Evolutionary conservation across 78 protist species (phyloP).

Genomic region (Monosiga brevicollis): DNA sequence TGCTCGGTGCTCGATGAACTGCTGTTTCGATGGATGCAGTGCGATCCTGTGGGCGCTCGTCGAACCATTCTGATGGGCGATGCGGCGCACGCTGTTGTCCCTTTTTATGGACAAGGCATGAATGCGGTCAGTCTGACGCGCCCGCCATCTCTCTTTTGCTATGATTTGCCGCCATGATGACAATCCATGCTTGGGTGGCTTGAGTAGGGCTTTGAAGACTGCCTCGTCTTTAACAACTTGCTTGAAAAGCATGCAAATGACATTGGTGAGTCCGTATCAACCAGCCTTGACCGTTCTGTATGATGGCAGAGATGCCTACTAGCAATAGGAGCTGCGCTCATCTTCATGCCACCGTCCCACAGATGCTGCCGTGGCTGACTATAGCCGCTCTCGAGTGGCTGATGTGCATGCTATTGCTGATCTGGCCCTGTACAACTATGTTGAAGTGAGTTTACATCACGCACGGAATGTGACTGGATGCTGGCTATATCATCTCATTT

Average conservation of each 20-base stretch:
- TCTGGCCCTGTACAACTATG: conserved; percentile 63
- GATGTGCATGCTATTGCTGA: conserved; percentile 50
- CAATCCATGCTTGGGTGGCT: background rate
- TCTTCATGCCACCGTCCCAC: too few relatives aligned
- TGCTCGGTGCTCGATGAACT: too few relatives aligned
- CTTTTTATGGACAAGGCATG: conserved; percentile 90
- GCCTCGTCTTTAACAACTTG: conserved; percentile 35
- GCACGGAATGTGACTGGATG: too few relatives aligned
- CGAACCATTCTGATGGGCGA: conserved; percentile 54
- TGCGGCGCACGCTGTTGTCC: conserved; percentile 89
- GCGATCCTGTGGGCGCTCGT: background rate
- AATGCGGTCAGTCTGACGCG: conserved; percentile 34
- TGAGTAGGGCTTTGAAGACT: conserved; percentile 12
- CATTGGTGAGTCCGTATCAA: too few relatives aligned
- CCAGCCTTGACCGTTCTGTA: too few relatives aligned
- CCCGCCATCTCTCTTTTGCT: background rate
- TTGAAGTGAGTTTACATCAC: conserved; percentile 45
- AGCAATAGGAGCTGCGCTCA: too few relatives aligned
- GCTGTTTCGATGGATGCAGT: too few relatives aligned
- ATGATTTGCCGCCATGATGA: background rate
- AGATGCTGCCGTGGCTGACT: too few relatives aligned
- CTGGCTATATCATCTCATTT: too few relatives aligned
- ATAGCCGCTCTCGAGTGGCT: too few relatives aligned
- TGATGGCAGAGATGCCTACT: too few relatives aligned
- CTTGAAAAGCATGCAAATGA: conserved; percentile 20